Base-by-base conservation (phyloP, 2,329 filamentous ascomycete genomes). In the Cladophialophora bantiana region DNA sequence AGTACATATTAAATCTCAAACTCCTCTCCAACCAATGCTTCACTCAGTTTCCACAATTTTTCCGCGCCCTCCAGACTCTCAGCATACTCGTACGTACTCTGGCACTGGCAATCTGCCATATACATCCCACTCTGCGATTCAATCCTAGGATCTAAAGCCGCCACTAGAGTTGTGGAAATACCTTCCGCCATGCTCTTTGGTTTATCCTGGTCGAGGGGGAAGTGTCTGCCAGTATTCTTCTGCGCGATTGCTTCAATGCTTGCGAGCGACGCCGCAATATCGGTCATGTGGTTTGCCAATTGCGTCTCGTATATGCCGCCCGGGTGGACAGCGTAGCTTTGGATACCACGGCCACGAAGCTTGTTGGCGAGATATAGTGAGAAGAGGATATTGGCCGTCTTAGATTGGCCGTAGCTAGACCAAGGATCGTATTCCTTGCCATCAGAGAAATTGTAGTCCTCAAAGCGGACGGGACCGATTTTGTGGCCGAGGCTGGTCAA, bases 391-490 rank as follows among this genome's bases (percentile, higher is more conserved):
- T 83, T 83, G 61, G 78, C 81, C 7, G 83, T 78, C 72, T 83
- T 83, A 71, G 75, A 77, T 72, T 83, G 80, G n/a, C 79, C 80
- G 72, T 83, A 83, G 15, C 79, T 76, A 63, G 76, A 74, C 78
- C 72, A 83, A 18, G 69, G 73, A 36, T 78, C 69, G 66, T 81
- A 81, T 20, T 58, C 60, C 32, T 67, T 63, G 7, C 68, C 67
- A 36, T 66, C 65, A 6, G 54, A 61, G 67, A 73, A 73, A 59
- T 73, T 73, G 59, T 76, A 67, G 55, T 77, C 74, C 13, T 76
- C 68, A 35, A 77, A 75, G 2, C 70, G 67, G 50, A 77, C 68
- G 1, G 79, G 79, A 1, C 75, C 73, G 12, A 83, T 56, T 5
- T 78, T 75, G 68, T 85, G 78, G 1, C 81, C 82, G 36, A 79